Percentiles rank a stretch among this genome's conserved stretches.
Evolutionary conservation across 176 grass and related monocot genomes (phyloP).

Genomic region (Oryza rufipogon): DNA sequence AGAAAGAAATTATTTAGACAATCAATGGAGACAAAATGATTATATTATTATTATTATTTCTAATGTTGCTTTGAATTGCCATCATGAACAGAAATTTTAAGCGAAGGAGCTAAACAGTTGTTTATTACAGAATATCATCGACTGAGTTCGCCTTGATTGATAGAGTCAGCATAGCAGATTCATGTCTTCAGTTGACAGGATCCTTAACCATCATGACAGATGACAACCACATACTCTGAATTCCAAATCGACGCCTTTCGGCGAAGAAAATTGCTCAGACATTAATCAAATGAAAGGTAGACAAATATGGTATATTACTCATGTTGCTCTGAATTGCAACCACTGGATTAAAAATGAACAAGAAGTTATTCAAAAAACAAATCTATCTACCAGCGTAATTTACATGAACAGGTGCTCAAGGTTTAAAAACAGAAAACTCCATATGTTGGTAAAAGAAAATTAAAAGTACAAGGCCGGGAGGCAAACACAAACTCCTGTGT

Average conservation of each 20-base stretch:
- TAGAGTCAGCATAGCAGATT: neutral
- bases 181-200: neutral
- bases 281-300: neutral
- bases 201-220: neutral
- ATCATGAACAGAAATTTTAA: too few species aligned
- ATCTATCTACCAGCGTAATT: slow-evolving; percentile 44
- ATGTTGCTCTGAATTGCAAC: slow-evolving; percentile 27
- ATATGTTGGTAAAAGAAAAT: slow-evolving; percentile 37
- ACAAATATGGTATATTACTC: neutral
- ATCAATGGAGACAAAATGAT: too few species aligned
- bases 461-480: slow-evolving; percentile 28
- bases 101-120: neutral
- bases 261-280: neutral
- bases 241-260: slow-evolving; percentile 5
- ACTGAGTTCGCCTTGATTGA: neutral
- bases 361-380: slow-evolving; percentile 37
- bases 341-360: slow-evolving; percentile 31
- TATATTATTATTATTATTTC: too few species aligned
- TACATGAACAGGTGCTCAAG: slow-evolving; percentile 32
- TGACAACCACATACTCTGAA: neutral
- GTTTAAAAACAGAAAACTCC: slow-evolving; percentile 20
- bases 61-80: too few species aligned
- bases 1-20: too few species aligned
- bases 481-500: slow-evolving; percentile 27
- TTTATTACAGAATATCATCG: neutral